Evolutionary conservation across 139 green algal genomes (phyloP).

Genomic region (Picochlorum sp.): DNA sequence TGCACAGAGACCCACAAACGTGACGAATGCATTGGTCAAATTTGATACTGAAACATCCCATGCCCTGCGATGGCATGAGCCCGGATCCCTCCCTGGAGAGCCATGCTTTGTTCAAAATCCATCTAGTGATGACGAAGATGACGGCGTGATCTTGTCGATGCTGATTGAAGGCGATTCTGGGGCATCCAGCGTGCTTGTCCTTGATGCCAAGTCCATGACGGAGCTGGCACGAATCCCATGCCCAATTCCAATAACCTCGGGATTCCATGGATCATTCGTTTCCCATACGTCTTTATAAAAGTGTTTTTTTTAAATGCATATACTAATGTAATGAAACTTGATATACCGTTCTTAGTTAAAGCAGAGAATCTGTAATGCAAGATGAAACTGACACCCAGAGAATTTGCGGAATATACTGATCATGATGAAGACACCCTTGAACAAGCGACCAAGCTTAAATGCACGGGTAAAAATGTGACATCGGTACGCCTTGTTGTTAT

Average conservation of each 20-base stretch:
- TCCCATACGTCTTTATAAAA: not conserved
- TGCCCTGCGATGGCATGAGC: constrained; percentile 45
- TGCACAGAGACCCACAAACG: constrained; percentile 49
- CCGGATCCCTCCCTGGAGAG: constrained; percentile 47
- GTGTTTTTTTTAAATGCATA: too few relatives aligned
- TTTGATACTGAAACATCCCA: constrained; percentile 40
- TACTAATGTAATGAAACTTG: too few relatives aligned
- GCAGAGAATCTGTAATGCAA: not conserved
- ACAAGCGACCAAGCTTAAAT: constrained; percentile 2
- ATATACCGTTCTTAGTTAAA: too few relatives aligned
- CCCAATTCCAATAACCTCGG: constrained; percentile 46
- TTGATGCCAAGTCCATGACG: constrained; percentile 48
- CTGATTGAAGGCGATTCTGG: constrained; percentile 37
- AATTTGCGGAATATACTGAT: constrained; percentile 1
- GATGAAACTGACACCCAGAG: constrained; percentile 9
- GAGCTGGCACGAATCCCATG: constrained; percentile 54
- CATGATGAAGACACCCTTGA: not conserved
- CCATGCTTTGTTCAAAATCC: constrained; percentile 54
- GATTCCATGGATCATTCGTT: constrained; percentile 56
- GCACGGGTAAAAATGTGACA: constrained; percentile 6
- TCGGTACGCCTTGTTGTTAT: not conserved
- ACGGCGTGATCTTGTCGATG: constrained; percentile 56
- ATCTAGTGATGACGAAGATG: constrained; percentile 46
- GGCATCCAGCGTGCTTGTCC: constrained; percentile 43
- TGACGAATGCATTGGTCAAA: constrained; percentile 60